Conservation (phyloP, 2,329 filamentous ascomycete genomes). For the Penicillium frequentans region DNA sequence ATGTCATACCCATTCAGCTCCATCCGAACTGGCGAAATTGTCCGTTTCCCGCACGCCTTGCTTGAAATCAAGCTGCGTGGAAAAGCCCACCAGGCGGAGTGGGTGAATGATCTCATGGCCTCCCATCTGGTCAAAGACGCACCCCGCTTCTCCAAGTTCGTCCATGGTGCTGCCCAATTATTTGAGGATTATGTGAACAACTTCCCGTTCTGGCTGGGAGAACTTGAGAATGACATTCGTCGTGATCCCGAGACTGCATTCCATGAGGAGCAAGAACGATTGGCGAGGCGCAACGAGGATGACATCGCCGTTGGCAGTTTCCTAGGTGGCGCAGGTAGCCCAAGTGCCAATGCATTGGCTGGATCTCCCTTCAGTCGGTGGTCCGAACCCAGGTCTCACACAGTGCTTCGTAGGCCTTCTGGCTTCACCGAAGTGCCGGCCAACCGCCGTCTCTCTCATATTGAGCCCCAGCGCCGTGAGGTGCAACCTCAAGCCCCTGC, state of each 20-base stretch:
- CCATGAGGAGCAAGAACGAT: slow-evolving; percentile 83
- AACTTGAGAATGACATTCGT: slow-evolving; percentile 89
- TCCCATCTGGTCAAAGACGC: slow-evolving; percentile 90
- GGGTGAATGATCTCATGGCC: slow-evolving; percentile 88
- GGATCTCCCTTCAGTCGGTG: slow-evolving; percentile 36
- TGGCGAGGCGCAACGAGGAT: slow-evolving; percentile 78
- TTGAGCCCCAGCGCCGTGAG: slow-evolving; percentile 37
- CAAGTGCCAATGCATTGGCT: slow-evolving; percentile 27
- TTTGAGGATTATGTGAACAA: slow-evolving; percentile 97
- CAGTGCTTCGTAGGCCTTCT: slow-evolving; percentile 23
- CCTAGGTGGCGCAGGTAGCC: slow-evolving; percentile 57
- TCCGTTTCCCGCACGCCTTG: slow-evolving; percentile 84
- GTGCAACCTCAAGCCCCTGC: slow-evolving; percentile 27
- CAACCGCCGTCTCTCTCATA: slow-evolving; percentile 39
- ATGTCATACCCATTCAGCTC: slow-evolving; percentile 86
- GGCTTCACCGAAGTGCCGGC: slow-evolving; percentile 25
- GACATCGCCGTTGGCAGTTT: slow-evolving; percentile 88
- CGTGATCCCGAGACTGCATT: slow-evolving; percentile 89
- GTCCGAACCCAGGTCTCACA: slow-evolving; percentile 26
- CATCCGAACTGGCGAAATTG: slow-evolving; percentile 88
- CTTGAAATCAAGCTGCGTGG: slow-evolving; percentile 85
- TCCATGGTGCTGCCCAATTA: slow-evolving; percentile 85
- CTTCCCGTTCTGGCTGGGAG: slow-evolving; percentile 92
- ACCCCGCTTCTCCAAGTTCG: slow-evolving; percentile 93
- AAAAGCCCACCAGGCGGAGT: slow-evolving; percentile 67